Evolutionary conservation across 345 rosid genomes (phyloP).

Genomic region (Streptanthus diversifolius): DNA sequence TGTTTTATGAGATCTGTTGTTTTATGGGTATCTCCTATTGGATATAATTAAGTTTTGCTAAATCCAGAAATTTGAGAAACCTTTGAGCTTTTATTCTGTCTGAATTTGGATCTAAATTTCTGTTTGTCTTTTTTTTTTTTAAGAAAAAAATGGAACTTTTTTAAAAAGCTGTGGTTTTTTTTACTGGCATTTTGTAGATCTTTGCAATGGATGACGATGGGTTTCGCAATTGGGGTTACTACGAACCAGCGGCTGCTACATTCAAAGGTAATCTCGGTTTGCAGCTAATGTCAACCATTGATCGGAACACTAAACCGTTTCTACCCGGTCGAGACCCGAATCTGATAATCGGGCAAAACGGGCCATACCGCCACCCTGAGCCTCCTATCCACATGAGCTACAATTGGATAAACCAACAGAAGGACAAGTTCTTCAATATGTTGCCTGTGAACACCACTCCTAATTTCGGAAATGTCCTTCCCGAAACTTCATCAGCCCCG

Average conservation of each 20-base stretch:
- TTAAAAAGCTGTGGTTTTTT: background rate
- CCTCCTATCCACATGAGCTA: slow-evolving; percentile 61
- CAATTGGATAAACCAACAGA: slow-evolving; percentile 62
- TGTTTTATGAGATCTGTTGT: no score
- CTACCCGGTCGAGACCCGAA: slow-evolving; percentile 73
- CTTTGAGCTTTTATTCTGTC: background rate
- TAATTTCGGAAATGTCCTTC: slow-evolving; percentile 42
- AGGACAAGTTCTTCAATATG: slow-evolving; percentile 71
- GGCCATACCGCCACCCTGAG: slow-evolving; percentile 54
- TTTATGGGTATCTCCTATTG: slow-evolving; percentile 8
- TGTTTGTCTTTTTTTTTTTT: background rate
- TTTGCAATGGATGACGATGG: slow-evolving; percentile 74
- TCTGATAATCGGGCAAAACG: slow-evolving; percentile 55
- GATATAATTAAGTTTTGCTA: background rate
- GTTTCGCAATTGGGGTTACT: slow-evolving; percentile 88
- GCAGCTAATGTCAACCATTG: slow-evolving; percentile 82
- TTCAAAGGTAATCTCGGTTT: slow-evolving; percentile 78
- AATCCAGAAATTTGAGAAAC: background rate
- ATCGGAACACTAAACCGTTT: slow-evolving; percentile 77
- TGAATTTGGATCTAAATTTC: slow-evolving; percentile 19
- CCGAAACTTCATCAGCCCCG: slow-evolving; percentile 57
- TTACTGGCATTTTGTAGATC: slow-evolving; percentile 34
- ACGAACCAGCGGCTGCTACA: slow-evolving; percentile 61
- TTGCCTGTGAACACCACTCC: slow-evolving; percentile 45
- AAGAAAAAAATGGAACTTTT: no score